Evolutionary conservation across 139 green algal species (phyloP).

Genomic region (Coelastrella sp.): DNA sequence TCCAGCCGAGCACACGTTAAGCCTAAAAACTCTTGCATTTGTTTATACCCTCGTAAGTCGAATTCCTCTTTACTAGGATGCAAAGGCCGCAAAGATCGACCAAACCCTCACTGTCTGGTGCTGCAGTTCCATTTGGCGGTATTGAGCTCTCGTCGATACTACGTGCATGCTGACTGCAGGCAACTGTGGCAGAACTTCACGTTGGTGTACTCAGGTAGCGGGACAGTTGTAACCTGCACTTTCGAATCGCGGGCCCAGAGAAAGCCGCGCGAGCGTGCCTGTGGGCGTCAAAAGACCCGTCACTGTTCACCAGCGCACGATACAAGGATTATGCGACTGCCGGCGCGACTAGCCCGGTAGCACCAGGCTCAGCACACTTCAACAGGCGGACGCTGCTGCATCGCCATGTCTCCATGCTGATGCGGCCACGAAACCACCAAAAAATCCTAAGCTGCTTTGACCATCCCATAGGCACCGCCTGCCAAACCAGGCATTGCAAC

Average conservation of each 20-base stretch:
- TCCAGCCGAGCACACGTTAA: not conserved
- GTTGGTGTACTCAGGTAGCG: not conserved
- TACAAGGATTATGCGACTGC: no score
- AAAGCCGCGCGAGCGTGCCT: no score
- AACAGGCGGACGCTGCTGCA: no score
- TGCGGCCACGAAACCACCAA: not conserved
- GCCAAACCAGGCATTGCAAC: not conserved
- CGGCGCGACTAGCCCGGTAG: no score
- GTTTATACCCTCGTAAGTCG: not conserved
- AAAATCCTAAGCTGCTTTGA: not conserved
- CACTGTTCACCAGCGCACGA: no score
- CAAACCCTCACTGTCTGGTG: not conserved
- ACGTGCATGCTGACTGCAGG: no score
- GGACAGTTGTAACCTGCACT: not conserved
- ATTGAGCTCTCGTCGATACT: not conserved
- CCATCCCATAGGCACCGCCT: slow-evolving; percentile 15
- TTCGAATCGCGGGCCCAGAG: not conserved
- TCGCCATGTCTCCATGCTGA: no score
- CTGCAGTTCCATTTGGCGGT: not conserved
- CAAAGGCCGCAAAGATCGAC: not conserved
- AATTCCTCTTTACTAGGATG: not conserved
- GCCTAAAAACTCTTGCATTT: slow-evolving; percentile 15
- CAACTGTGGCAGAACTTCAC: no score
- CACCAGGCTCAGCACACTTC: no score
- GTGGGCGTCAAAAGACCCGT: no score